Conservation (phyloP, 2,329 filamentous ascomycete genomes). For the Lachnellula occidentalis region DNA sequence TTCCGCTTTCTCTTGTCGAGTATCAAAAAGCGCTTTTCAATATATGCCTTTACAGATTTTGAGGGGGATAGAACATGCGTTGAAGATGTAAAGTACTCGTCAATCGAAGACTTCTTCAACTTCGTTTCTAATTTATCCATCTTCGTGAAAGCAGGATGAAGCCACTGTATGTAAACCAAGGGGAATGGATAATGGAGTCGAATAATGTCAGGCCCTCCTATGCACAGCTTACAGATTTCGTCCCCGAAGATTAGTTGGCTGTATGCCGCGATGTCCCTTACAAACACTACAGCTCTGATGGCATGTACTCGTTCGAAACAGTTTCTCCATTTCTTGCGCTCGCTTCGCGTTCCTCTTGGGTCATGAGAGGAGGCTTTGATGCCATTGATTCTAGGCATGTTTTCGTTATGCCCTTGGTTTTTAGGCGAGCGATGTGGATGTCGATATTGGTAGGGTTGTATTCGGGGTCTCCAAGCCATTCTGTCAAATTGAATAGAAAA, state of each 20-base stretch:
- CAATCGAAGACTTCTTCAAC: slow-evolving; percentile 67
- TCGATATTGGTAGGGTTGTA: slow-evolving; percentile 96
- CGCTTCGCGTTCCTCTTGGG: slow-evolving; percentile 89
- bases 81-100: slow-evolving; percentile 71
- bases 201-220: slow-evolving; percentile 42
- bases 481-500: slow-evolving; percentile 95
- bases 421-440: slow-evolving; percentile 90
- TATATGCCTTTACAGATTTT: slow-evolving; percentile 4
- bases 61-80: too few species aligned
- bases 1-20: neutral
- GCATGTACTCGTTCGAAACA: slow-evolving; percentile 97
- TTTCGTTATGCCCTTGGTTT: slow-evolving; percentile 96
- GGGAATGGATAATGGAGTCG: slow-evolving; percentile 67
- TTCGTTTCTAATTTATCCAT: slow-evolving; percentile 73
- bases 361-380: slow-evolving; percentile 93
- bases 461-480: slow-evolving; percentile 82
- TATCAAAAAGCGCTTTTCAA: neutral
- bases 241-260: slow-evolving; percentile 43
- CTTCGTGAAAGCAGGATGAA: slow-evolving; percentile 73
- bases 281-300: slow-evolving; percentile 94
- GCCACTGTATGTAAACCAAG: slow-evolving; percentile 68
- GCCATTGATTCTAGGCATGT: slow-evolving; percentile 85
- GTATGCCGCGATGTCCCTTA: slow-evolving; percentile 95
- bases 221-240: neutral
- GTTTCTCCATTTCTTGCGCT: slow-evolving; percentile 99